Base-by-base conservation (phyloP, 116 monocot genomes). In the Phalaenopsis hybrid region DNA sequence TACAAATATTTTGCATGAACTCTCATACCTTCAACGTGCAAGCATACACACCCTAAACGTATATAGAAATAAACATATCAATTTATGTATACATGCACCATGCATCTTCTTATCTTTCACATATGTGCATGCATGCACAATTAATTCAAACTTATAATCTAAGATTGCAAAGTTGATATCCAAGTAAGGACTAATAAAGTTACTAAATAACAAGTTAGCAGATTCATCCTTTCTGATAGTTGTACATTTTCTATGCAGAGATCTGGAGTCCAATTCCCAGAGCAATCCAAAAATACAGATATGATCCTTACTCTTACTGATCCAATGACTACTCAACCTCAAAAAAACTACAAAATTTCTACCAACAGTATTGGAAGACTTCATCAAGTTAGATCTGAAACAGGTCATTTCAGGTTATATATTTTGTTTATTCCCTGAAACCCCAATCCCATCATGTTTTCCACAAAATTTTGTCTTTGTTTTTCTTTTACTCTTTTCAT, bases 301-400 rank as follows among this genome's bases (percentile, higher is more conserved):
- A 84, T 90, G 31, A 92, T 92, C 84, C 88, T 92, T 90, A 89
- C 90, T 23, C 88, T 89, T 83, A 85, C 93, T 28, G 44, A 80
- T 6, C 20, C 80, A 49, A 82, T 79, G 21, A 31, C 52, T 49
- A 84, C 76, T 78, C 80, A 85, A 83, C 91, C 85, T 83, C 88
- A 87, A 83, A 44, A 82, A 81, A 85, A 81, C 49, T 90, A 88
- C 89, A 90, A 93, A 72, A 90, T 90, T 90, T 85, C 95, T 31
- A 89, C 75, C 77, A 88, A 82, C 86, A 81, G 90, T 84, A 83
- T 92, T 79, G 33, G 88, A 44, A 86, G 85, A 79, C 92, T 92
- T 83, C 93, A 98, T 76, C 92, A 98, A 83, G 89, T 98, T 91
- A 83, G 91, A 83, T 91, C 94, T 25, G 94, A 93, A 23, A 85